Conservation (phyloP, 2,329 filamentous ascomycete species). For the Cercospora citrullina region DNA sequence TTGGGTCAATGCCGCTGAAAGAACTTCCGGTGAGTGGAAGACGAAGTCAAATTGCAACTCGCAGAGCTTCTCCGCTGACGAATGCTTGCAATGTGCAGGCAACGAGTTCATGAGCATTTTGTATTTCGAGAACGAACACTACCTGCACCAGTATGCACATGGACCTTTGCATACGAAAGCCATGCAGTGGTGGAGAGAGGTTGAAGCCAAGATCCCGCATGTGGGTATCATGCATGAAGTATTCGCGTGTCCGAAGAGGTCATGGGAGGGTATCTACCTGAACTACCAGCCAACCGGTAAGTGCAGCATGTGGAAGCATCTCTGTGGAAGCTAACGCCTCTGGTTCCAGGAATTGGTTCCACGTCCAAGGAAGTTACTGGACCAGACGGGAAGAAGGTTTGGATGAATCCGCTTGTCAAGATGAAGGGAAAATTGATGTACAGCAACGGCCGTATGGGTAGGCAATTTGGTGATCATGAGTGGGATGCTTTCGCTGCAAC, state of each 20-base stretch:
- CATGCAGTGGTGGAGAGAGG: slow-evolving; percentile 20
- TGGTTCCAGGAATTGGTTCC: slow-evolving; percentile 9
- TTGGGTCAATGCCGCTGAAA: background rate
- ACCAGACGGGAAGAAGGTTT: slow-evolving; percentile 15
- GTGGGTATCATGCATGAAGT: slow-evolving; percentile 24
- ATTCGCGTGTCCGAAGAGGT: slow-evolving; percentile 16
- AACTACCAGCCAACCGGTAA: slow-evolving; percentile 20
- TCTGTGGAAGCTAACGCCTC: background rate
- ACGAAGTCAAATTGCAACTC: background rate
- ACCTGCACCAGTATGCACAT: slow-evolving; percentile 23
- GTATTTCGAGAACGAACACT: slow-evolving; percentile 21
- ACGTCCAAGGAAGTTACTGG: slow-evolving; percentile 17
- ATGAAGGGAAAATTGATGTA: slow-evolving; percentile 20
- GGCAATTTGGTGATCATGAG: background rate
- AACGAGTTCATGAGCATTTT: slow-evolving; percentile 19
- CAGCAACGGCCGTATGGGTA: slow-evolving; percentile 23
- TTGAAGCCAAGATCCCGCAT: slow-evolving; percentile 8
- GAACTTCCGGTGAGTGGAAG: background rate
- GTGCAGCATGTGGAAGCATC: background rate
- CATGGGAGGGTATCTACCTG: slow-evolving; percentile 22
- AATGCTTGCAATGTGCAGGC: slow-evolving; percentile 7
- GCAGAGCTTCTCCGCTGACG: slow-evolving; percentile 2
- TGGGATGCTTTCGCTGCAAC: slow-evolving; percentile 10
- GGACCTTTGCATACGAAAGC: slow-evolving; percentile 20
- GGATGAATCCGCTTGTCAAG: slow-evolving; percentile 19